Base-by-base conservation (phyloP, 2,329 filamentous ascomycete species). In the Talaromyces amestolkiae region DNA sequence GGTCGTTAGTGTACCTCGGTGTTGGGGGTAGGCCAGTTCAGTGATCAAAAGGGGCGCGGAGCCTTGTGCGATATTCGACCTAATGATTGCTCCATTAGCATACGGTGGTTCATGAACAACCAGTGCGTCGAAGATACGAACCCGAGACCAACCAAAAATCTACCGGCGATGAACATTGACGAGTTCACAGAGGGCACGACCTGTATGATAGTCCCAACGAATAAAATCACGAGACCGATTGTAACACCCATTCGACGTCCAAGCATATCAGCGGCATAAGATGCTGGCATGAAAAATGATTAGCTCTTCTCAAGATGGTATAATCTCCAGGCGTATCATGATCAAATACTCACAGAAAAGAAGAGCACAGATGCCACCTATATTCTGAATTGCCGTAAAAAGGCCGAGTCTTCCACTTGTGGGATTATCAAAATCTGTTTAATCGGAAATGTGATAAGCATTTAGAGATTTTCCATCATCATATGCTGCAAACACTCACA, bases 1-100 rank as follows among this genome's bases (percentile, higher is more conserved):
- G 3, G 69, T 68, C 7, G 70, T 69, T 39, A 70, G 27, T 15
- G 61, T 69, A n/a, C 67, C 67, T 10, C 69, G 67, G 15, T 71
- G 66, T 27, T 68, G 64, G 22, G 69, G 69, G 45, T 68, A 62
- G 9, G 68, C 68, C 4, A 69, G 51, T 51, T 67, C 65, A 22
- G 41, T 58, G 33, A 64, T 54, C 17, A 64, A 19, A 9, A 64
- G 56, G 43, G 63, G 63, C 19, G 63, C 53, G 19, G 63, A 58
- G 19, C 53, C 56, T 64, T 60, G 53, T 8, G 63, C n/a, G 41
- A 11, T 22, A 22, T 45, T 45, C n/a, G 41, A 45, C 11, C 41
- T 43, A 17, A 5, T n/a, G 2, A 3, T 45, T 45, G 41, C 3
- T 45, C 8, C 3, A 22, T 45, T 5, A 45, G n/a, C 41, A 45